Conservation (phyloP, 2,329 filamentous ascomycete species). For the Ophiocordyceps polyrhachis-furcata region DNA sequence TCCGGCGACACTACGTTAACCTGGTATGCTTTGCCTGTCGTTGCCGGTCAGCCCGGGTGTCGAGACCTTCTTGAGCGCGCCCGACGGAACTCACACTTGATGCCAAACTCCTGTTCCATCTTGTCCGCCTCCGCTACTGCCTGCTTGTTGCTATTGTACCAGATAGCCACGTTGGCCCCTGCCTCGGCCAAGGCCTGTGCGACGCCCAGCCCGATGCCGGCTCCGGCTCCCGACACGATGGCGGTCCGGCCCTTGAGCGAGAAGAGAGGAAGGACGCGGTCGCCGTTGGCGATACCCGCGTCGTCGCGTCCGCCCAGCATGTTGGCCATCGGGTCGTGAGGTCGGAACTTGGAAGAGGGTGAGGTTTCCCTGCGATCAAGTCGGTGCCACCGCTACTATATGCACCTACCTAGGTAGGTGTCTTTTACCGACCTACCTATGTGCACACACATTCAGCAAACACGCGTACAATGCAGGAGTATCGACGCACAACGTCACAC, state of each 20-base stretch:
- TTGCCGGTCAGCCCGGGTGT: neutral
- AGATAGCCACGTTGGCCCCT: conserved; percentile 53
- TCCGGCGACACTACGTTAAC: conserved; percentile 39
- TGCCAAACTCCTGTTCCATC: conserved; percentile 45
- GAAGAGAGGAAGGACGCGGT: conserved; percentile 44
- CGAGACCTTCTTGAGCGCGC: neutral
- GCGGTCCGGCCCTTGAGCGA: conserved; percentile 52
- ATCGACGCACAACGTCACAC: too few relatives aligned
- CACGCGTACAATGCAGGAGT: too few relatives aligned
- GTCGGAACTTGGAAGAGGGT: neutral
- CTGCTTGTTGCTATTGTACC: conserved; percentile 53
- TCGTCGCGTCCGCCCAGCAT: conserved; percentile 34
- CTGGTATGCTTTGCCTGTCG: conserved; percentile 23
- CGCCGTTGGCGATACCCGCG: conserved; percentile 25
- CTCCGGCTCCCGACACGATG: conserved; percentile 47
- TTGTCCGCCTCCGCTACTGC: conserved; percentile 41
- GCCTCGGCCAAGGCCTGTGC: conserved; percentile 49
- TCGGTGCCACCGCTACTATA: too few relatives aligned
- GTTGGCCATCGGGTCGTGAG: conserved; percentile 16
- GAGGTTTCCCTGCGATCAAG: neutral
- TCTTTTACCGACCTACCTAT: too few relatives aligned
- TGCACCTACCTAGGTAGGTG: too few relatives aligned
- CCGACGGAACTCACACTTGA: conserved; percentile 35
- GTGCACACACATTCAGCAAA: too few relatives aligned
- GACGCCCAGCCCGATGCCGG: conserved; percentile 47